phyloP scores from a whole-genome alignment of 345 rosid genomes.

The Eucalyptus lansdowneana region DNA sequence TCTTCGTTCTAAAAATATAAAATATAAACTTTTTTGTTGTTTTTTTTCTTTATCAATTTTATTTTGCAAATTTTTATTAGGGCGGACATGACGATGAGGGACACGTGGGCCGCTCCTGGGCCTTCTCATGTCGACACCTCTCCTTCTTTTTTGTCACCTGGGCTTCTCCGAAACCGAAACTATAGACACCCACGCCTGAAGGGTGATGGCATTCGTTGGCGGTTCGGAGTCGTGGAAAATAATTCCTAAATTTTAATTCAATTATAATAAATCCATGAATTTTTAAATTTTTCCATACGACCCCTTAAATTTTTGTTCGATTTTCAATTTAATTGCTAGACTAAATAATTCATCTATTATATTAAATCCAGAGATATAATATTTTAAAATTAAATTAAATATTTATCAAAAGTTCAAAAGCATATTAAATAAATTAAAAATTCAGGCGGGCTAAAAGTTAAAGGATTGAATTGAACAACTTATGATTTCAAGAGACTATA shows the following conservation, averaged over 20 bases:
- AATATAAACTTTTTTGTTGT: background rate
- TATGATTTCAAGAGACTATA: accelerated
- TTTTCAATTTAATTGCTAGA: too few relatives aligned
- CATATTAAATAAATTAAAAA: accelerated
- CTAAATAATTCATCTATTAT: accelerated
- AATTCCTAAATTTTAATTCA: too few relatives aligned
- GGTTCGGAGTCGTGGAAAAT: background rate
- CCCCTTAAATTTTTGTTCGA: too few relatives aligned
- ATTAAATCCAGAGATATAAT: too few relatives aligned
- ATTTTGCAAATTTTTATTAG: background rate
- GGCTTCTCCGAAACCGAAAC: background rate
- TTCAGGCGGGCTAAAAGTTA: accelerated
- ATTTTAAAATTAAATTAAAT: accelerated
- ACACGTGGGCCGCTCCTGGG: background rate
- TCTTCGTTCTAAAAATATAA: background rate
- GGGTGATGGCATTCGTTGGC: background rate
- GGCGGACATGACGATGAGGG: background rate
- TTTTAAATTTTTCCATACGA: accelerated
- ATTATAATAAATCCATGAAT: too few relatives aligned
- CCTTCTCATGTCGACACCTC: background rate
- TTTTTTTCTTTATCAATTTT: background rate
- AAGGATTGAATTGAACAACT: accelerated
- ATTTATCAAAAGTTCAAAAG: accelerated
- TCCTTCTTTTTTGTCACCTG: background rate
- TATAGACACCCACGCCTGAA: accelerated